Percentiles rank a stretch among this genome's conserved stretches.
Conservation (phyloP, 176 grass and related monocot species). For the Thinopyrum elongatum region DNA sequence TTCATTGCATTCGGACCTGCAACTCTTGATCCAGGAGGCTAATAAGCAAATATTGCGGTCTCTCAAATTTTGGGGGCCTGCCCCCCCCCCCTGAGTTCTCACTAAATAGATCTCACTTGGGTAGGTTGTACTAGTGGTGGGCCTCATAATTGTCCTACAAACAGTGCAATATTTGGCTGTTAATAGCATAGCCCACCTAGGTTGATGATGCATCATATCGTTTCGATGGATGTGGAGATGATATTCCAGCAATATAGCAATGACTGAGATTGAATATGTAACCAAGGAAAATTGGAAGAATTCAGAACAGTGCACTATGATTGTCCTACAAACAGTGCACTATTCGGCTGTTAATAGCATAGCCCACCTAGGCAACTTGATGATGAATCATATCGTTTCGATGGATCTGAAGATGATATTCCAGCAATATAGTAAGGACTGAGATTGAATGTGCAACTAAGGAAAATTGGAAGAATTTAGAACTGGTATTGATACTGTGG, state of each 20-base stretch:
- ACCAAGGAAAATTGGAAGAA: constrained; percentile 8
- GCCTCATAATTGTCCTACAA: neutral
- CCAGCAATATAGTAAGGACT: neutral
- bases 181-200: neutral
- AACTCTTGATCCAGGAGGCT: neutral
- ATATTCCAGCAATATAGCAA: neutral
- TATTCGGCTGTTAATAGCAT: neutral
- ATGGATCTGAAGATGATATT: neutral
- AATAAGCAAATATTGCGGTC: neutral
- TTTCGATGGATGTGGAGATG: constrained; percentile 1
- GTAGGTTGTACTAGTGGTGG: neutral
- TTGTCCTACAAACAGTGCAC: neutral
- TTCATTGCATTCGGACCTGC: neutral
- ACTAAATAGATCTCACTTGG: neutral
- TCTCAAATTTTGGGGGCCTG: neutral
- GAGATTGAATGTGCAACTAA: neutral
- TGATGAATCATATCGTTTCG: constrained; percentile 1
- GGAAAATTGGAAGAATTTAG: neutral
- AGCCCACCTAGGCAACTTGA: neutral
- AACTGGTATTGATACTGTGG: neutral
- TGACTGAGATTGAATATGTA: neutral
- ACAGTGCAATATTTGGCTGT: neutral
- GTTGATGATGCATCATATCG: neutral
- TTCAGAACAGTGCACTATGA: neutral
- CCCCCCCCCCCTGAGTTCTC: neutral